Conservation (phyloP, 176 grass and related monocot species). For the Carex parvula region DNA sequence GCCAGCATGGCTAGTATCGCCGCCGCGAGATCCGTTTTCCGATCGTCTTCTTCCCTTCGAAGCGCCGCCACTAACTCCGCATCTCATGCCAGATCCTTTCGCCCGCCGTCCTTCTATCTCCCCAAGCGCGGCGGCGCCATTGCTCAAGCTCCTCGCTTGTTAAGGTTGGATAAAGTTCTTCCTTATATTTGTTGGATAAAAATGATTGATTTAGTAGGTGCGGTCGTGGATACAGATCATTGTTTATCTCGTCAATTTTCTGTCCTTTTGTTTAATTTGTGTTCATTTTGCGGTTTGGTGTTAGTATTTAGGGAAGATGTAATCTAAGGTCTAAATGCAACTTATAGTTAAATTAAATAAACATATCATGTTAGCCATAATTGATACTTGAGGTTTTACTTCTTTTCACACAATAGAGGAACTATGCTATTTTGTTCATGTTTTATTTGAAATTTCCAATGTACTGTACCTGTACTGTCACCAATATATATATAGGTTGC, state of each 20-base stretch:
- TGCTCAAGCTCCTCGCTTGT: slow-evolving; percentile 26
- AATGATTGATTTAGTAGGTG: not conserved
- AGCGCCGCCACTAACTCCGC: slow-evolving; percentile 28
- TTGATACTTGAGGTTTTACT: not conserved
- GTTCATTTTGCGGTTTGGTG: not conserved
- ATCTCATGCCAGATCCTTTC: slow-evolving; percentile 32
- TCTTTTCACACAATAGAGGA: not conserved
- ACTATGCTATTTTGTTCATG: not conserved
- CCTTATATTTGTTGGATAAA: no score
- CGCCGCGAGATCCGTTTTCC: slow-evolving; percentile 63
- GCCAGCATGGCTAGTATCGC: slow-evolving; percentile 52
- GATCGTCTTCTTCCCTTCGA: slow-evolving; percentile 44
- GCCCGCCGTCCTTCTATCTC: slow-evolving; percentile 10
- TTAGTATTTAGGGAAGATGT: not conserved
- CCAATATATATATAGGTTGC: not conserved
- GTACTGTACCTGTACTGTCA: not conserved
- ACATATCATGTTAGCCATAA: not conserved
- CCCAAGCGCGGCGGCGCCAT: slow-evolving; percentile 14
- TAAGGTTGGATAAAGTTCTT: slow-evolving; percentile 39
- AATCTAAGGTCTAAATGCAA: not conserved
- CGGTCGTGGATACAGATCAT: not conserved
- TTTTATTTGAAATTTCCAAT: not conserved
- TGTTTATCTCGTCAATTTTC: no score
- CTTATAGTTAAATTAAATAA: not conserved
- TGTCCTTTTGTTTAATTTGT: not conserved